Evolutionary conservation across 371 early-diverging fungal species (phyloP).

Genomic region (Choanephora cucurbitarum): DNA sequence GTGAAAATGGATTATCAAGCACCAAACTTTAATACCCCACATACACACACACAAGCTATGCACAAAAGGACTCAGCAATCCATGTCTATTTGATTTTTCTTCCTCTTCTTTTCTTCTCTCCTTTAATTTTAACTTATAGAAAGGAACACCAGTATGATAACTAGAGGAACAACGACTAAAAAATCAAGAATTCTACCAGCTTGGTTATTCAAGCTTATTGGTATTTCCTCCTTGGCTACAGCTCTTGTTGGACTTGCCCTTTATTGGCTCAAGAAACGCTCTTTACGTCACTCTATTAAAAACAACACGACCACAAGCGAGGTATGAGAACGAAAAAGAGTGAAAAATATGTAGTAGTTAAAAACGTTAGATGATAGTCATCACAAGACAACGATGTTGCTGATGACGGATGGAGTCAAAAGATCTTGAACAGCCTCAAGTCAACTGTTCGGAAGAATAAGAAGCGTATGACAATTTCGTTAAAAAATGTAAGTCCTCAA

Average conservation of each 20-base stretch:
- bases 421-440: constrained; percentile 15
- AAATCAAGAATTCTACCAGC: constrained; percentile 16
- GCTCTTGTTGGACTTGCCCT: constrained; percentile 24
- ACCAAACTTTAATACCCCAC: not conserved
- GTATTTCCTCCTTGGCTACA: constrained; percentile 24
- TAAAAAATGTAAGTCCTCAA: constrained; percentile 42
- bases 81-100: constrained; percentile 8
- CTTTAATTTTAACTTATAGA: constrained; percentile 3
- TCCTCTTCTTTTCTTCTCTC: constrained; percentile 9
- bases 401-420: constrained; percentile 19
- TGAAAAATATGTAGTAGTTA: no score
- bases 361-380: not conserved
- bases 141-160: constrained; percentile 8
- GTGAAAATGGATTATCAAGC: constrained; percentile 3
- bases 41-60: not conserved
- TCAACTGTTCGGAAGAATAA: constrained; percentile 28
- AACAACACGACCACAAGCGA: not conserved
- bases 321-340: not conserved
- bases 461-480: constrained; percentile 44
- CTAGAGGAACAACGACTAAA: constrained; percentile 9
- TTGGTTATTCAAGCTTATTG: constrained; percentile 26
- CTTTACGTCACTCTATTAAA: constrained; percentile 19
- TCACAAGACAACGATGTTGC: not conserved
- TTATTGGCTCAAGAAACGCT: constrained; percentile 27
- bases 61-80: not conserved